Base-by-base conservation (phyloP, 768 basidiomycete genomes). In the Hygrocybe coccinea region DNA sequence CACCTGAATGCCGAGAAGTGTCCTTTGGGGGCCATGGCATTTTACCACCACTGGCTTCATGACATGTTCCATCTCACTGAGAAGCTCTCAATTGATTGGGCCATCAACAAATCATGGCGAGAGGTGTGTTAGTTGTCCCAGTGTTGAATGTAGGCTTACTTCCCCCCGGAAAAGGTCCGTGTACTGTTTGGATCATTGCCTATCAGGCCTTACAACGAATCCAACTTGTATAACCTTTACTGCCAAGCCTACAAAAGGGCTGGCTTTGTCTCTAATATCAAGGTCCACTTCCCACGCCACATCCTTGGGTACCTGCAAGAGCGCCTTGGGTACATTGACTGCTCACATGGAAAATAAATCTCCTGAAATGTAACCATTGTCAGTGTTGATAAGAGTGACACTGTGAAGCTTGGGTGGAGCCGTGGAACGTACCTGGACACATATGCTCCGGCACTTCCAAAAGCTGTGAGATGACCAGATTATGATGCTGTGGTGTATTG, bases 1-100 rank as follows among this genome's bases (percentile, higher is more conserved):
- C 68, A 70, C 49, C 52, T 41, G 19, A 47, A 62, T n/a, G 61
- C 66, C 1, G 59, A 62, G 14, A 46, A 55, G 36, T 69, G 67
- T 44, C 66, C 68, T 1, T 54, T 71, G 2, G 68, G 68, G 2
- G 66, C 66, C 0, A 56, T 71, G 14, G 60, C 64, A 2, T 63
- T 70, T 46, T 70, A 66, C 17, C 51, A 57, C 3, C 69, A 70
- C 29, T 71, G 59, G 17, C 52, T 68, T 3, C 62, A 69, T 51
- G 65, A 70, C 33, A 46, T 57, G 2, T 46, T 60, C 2, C 25
- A 62, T 17, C 55, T 70, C 19, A 45, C 53, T 0, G 52, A 56
- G 1, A 48, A 34, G 4, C 41, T 63, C 46, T 35, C 59, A 2
- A 67, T 71, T 49, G 62, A 70, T 39, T 70, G 66, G 65, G 25